phyloP scores from a whole-genome alignment of 331 rosid species.

The Prunus yedoensis region DNA sequence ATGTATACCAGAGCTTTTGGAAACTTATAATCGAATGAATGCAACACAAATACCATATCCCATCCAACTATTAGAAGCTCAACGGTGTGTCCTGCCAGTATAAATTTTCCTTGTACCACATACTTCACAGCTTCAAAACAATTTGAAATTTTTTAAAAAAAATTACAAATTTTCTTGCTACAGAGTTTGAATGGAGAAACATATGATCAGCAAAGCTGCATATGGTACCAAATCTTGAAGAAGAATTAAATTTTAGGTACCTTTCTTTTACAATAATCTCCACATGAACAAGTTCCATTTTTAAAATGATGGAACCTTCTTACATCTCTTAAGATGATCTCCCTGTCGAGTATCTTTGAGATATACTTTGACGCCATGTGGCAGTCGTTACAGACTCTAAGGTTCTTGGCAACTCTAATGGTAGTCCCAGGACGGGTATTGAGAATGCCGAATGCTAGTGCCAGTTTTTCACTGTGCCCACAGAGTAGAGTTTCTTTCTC shows the following conservation, averaged over 20 bases:
- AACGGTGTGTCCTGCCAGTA: no score
- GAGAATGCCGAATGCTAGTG: slow-evolving; percentile 76
- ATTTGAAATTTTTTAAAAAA: no score
- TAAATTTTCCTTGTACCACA: no score
- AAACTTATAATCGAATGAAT: background rate
- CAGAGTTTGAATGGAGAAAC: background rate
- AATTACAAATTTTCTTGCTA: background rate
- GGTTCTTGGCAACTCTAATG: slow-evolving; percentile 82
- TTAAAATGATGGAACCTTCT: slow-evolving; percentile 87
- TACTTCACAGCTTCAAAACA: background rate
- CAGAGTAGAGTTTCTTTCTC: slow-evolving; percentile 74
- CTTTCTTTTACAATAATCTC: slow-evolving; percentile 61
- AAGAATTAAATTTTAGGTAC: no score
- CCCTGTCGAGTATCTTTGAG: slow-evolving; percentile 66
- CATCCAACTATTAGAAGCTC: no score
- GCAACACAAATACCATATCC: background rate
- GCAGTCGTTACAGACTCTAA: slow-evolving; percentile 81
- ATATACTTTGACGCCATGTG: slow-evolving; percentile 61
- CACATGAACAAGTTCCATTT: slow-evolving; percentile 80
- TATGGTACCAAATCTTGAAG: background rate
- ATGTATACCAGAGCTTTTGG: background rate
- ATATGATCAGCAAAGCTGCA: background rate
- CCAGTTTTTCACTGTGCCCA: slow-evolving; percentile 86
- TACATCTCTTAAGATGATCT: slow-evolving; percentile 78
- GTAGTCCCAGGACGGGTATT: slow-evolving; percentile 68